phyloP scores from a whole-genome alignment of 176 grass and related monocot species.

The Bonia amplexicaulis region DNA sequence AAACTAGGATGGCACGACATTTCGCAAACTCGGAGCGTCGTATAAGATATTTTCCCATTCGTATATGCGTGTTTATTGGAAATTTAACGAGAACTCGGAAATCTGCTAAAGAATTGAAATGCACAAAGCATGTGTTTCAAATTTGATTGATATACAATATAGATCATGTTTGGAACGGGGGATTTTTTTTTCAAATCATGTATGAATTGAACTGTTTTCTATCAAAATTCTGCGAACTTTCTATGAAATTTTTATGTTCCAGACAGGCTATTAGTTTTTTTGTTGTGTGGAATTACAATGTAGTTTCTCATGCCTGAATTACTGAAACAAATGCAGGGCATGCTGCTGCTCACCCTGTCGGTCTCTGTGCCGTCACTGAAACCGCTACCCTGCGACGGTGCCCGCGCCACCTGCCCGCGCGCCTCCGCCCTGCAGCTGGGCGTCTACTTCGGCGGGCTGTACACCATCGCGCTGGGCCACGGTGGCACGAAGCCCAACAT shows the following conservation, averaged over 20 bases:
- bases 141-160: not conserved
- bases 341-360: constrained; percentile 62
- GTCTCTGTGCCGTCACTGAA: constrained; percentile 65
- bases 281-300: too few species aligned
- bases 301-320: not conserved
- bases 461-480: constrained; percentile 71
- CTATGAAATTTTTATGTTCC: too few species aligned
- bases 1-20: not conserved
- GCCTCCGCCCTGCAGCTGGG: constrained; percentile 48
- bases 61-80: not conserved
- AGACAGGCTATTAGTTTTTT: too few species aligned
- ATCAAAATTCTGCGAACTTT: too few species aligned
- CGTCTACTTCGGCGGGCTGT: constrained; percentile 67
- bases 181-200: too few species aligned
- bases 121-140: not conserved
- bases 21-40: not conserved
- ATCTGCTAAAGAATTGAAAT: not conserved
- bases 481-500: constrained; percentile 89
- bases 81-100: not conserved
- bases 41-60: not conserved
- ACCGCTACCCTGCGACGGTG: constrained; percentile 41
- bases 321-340: constrained; percentile 45
- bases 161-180: too few species aligned
- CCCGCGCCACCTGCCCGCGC: constrained; percentile 28
- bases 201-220: too few species aligned